Base-by-base conservation (phyloP, 208 protist genomes). In the Leishmania braziliensis region DNA sequence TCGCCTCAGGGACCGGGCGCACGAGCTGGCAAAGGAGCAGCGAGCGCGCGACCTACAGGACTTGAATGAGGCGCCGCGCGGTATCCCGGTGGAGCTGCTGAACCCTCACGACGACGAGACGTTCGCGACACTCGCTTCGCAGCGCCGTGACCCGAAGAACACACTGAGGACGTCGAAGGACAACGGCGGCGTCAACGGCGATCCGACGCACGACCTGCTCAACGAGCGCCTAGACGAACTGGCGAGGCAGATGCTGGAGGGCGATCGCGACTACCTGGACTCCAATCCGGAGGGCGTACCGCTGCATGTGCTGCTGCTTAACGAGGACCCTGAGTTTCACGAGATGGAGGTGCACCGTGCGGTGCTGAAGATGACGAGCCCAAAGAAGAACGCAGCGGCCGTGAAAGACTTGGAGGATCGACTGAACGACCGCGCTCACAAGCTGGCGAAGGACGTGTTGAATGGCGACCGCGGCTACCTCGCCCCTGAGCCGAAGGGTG, bases 1-100 rank as follows among this genome's bases (percentile, higher is more conserved):
- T 5, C 90, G 90, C 68, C 86, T 97, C 54, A 96, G 93, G 78
- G 89, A 92, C 39, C 89, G 89, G 36, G 91, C 88, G n/a, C 88
- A 94, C 70, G 94, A 95, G 77, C 83, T 97, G 71, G 94, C 94
- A 26, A 88, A 86, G 76, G 82, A 93, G 85, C 82, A 90, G 83
- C 84, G 87, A 29, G 85, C 70, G 63, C 75, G 84, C 72, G 92
- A 97, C 68, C 84, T 93, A 43, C 77, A 78, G n/a, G 80, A 85
- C 65, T 81, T 96, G 53, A 69, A 86, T 18, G 56, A 68, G 18
- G 84, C 81, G 54, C 93, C 93, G 68, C 80, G 90, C 33, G 93
- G 91, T 43, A 84, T 95, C 54, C 91, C 91, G 6, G 58, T 96
- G n/a, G 77, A 84, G 36, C 77, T 93, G 36, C 89, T 96, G 63